phyloP scores from a whole-genome alignment of 495 filamentous ascomycete genomes.

The Pseudevernia furfuracea region DNA sequence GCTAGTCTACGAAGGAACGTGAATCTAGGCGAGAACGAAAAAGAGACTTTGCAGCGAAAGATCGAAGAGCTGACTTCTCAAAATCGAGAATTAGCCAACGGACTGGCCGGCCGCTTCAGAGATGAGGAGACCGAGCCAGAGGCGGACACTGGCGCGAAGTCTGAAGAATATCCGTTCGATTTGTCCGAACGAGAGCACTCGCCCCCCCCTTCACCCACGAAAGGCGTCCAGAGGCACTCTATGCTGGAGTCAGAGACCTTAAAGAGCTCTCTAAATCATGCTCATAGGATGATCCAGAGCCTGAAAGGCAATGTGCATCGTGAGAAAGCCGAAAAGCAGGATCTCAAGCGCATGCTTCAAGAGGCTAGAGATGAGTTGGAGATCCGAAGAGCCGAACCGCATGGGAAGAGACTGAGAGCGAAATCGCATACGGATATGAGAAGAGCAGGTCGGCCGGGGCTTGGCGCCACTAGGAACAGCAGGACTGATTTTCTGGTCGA shows the following conservation, averaged over 20 bases:
- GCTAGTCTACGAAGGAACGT: constrained; percentile 68
- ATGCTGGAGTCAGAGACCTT: constrained; percentile 89
- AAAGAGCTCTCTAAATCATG: constrained; percentile 87
- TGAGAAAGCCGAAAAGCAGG: constrained; percentile 96
- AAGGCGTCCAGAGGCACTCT: constrained; percentile 82
- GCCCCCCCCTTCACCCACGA: constrained; percentile 81
- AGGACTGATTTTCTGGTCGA: constrained; percentile 67
- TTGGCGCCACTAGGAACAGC: constrained; percentile 69
- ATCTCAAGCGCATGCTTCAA: constrained; percentile 90
- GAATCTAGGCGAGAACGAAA: constrained; percentile 66
- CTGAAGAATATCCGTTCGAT: constrained; percentile 57
- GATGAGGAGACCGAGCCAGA: constrained; percentile 54
- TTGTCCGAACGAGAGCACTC: constrained; percentile 79
- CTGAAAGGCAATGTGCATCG: constrained; percentile 89
- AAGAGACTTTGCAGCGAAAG: constrained; percentile 63
- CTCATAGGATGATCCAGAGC: constrained; percentile 91
- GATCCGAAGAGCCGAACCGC: constrained; percentile 54
- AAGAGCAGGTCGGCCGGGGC: constrained; percentile 65
- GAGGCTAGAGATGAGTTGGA: constrained; percentile 93
- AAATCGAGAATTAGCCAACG: constrained; percentile 82
- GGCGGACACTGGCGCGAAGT: constrained; percentile 50
- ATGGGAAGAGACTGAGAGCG: constrained; percentile 60
- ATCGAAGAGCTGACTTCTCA: constrained; percentile 78
- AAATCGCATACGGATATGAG: constrained; percentile 58
- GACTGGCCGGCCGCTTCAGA: constrained; percentile 59